Conservation (phyloP, 2,329 filamentous ascomycete genomes). For the Pseudocercospora macadamiae region DNA sequence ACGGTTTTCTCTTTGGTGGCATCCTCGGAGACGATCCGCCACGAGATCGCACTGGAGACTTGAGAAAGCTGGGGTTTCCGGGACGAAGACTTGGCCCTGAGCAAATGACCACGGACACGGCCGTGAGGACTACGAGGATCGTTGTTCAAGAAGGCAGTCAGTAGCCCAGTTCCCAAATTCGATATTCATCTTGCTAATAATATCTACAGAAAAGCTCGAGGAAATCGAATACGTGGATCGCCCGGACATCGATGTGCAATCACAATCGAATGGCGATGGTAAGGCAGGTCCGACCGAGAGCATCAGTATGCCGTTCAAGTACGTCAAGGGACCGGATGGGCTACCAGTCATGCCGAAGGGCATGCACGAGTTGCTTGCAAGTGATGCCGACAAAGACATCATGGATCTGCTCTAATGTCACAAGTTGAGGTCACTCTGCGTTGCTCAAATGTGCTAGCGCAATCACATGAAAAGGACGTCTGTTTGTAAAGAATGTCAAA, state of each 20-base stretch:
- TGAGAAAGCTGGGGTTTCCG: slow-evolving; percentile 89
- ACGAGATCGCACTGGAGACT: slow-evolving; percentile 88
- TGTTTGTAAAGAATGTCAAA: no score
- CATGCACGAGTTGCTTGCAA: slow-evolving; percentile 91
- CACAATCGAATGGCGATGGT: slow-evolving; percentile 56
- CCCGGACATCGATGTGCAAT: slow-evolving; percentile 77
- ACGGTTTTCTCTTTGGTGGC: slow-evolving; percentile 92
- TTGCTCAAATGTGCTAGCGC: no score
- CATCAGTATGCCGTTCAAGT: slow-evolving; percentile 97
- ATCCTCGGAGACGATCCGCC: slow-evolving; percentile 64
- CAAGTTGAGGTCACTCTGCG: background rate
- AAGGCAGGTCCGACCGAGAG: slow-evolving; percentile 68
- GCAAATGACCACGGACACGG: slow-evolving; percentile 98
- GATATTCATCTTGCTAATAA: slow-evolving; percentile 7
- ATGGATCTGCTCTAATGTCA: slow-evolving; percentile 71
- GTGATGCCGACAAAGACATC: slow-evolving; percentile 90
- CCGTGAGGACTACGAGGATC: slow-evolving; percentile 88
- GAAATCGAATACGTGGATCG: slow-evolving; percentile 82
- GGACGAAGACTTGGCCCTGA: slow-evolving; percentile 85
- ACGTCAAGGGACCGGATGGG: slow-evolving; percentile 72
- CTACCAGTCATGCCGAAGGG: slow-evolving; percentile 93
- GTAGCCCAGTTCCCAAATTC: slow-evolving; percentile 31
- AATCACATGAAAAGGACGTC: no score
- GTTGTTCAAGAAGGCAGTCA: slow-evolving; percentile 82
- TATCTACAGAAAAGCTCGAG: slow-evolving; percentile 67